phyloP scores from a whole-genome alignment of 2,329 filamentous ascomycete genomes.

The Eutypella sp. region DNA sequence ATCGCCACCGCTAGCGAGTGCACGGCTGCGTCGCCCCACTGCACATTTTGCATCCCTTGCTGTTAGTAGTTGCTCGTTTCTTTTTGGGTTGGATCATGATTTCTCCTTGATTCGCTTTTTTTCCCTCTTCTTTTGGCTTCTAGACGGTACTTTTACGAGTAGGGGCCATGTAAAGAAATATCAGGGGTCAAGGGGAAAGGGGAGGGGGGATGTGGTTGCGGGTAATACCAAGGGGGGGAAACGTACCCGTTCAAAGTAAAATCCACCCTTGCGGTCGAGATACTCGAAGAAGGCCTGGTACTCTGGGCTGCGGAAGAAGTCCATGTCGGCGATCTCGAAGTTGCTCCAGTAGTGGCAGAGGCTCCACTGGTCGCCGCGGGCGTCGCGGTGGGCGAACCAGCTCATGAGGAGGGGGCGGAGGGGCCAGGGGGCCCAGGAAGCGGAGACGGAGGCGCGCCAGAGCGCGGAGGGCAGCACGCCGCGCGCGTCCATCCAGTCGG shows the following conservation, averaged over 20 bases:
- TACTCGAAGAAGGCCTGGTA: constrained; percentile 38
- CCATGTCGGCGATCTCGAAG: constrained; percentile 42
- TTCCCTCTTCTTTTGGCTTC: too few species aligned
- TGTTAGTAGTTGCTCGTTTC: too few species aligned
- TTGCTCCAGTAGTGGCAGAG: constrained; percentile 45
- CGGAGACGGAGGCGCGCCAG: constrained; percentile 36
- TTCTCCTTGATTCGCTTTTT: too few species aligned
- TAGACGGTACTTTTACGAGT: too few species aligned
- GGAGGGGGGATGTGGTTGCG: neutral
- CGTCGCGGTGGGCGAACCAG: constrained; percentile 33
- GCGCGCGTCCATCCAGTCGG: constrained; percentile 36
- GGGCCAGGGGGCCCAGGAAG: constrained; percentile 38
- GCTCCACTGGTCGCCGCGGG: constrained; percentile 37
- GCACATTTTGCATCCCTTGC: too few species aligned
- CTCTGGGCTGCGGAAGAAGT: constrained; percentile 35
- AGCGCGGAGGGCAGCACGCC: constrained; percentile 29
- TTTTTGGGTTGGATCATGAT: too few species aligned
- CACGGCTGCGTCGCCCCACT: constrained; percentile 42
- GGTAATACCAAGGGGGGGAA: neutral
- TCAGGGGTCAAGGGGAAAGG: neutral
- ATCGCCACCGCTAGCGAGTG: constrained; percentile 39
- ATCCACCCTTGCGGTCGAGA: constrained; percentile 36
- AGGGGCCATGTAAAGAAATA: neutral
- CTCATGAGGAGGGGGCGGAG: constrained; percentile 30
- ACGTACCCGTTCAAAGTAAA: constrained; percentile 38